Evolutionary conservation across 1,139 yeast species (phyloP), one percentile per base, ranked within the genome.

Genomic region (Taphrina flavorubra): DNA sequence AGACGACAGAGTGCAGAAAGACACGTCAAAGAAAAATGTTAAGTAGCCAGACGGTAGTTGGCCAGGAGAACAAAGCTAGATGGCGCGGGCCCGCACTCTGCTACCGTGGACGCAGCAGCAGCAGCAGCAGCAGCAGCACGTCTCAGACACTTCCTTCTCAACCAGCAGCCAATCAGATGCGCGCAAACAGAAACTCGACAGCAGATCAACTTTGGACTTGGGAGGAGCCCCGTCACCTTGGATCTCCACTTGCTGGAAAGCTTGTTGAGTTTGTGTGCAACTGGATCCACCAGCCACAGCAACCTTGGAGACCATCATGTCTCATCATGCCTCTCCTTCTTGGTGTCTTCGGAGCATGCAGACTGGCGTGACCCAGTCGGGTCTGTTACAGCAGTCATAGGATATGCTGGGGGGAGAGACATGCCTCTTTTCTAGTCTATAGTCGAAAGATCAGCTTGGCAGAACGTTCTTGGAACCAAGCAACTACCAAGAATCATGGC

Each of bases 181-280:
- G 18, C 47, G 47, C 47, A 44, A 14, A 44, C 47, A 44, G 47
- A 44, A 53, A 31, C n/a, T 53, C n/a, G 58, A 53, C 58, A 53
- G 58, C 58, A 53, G 25, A 53, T 36, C 58, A 31, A 53, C 58
- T 53, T 53, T 16, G 31, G 4, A 14, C 47, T 2, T 18, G 25
- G 42, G 42, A 49, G 55, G 55, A 49, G 55, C 55, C 55, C 55
- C 36, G 18, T 11, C 51, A 25, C 31, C 31, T 25, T 25, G 31
- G 31, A 25, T 25, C 31, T 25, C 31, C 42, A 39, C 42, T 39
- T 39, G 42, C 42, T 25, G 31, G 31, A 25, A 25, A 25, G 31
- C 31, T 25, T 25, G 31, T 25, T 25, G 31, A 25, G 31, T 4
- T 25, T 25, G 31, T 2, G 31, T 25, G 31, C 31, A 25, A 25